Evolutionary conservation across 352 stramenopile genomes (phyloP), one percentile per base, ranked within the genome.

Genomic region (Globisporangium nunn): DNA sequence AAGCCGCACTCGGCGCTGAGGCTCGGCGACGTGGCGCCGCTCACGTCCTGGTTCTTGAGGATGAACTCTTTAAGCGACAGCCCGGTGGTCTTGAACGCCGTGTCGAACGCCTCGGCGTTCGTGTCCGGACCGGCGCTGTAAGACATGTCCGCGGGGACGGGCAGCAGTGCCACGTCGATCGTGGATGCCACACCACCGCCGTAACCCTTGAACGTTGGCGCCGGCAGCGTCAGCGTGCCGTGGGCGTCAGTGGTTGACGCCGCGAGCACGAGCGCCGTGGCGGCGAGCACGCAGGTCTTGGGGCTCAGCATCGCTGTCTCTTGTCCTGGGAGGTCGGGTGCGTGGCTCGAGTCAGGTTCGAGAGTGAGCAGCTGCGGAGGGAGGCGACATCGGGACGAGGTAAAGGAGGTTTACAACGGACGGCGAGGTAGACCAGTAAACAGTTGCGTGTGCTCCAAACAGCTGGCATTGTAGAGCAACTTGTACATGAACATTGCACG

Each of bases 61-160:
- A 62, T 62, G 28, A 62, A 62, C 15, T 58, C 49, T 18, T 60
- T 60, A 18, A 60, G 48, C 45, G 54, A 60, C 17, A 48, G 44
- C 0, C 52, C 52, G 1, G 40, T 54, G 2, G 15, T 23, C 45
- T 52, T 54, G 45, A 60, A 60, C 44, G 45, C 54, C 23, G n/a
- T 47, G 45, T 39, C 39, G 54, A 60, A 60, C 31, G 54, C 54
- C 18, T 37, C 44, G 6, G 46, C 37, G 44, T 60, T 59, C 28
- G 43, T 37, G 30, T 51, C 35, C 35, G 35, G 35, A 11, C 35
- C 35, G 35, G 35, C 35, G 35, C 10, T 41, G 35, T 41, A 41
- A 6, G 35, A 41, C 35, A 41, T 41, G 35, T 11, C 35, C 35
- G 35, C 11, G 35, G 35, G 35, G 7, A 41, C 35, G 35, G 35